A percentile compares a stretch with the other conserved stretches of the same genome.
phyloP scores from a whole-genome alignment of 371 early-diverging fungal species.

The Synchytrium microbalum region DNA sequence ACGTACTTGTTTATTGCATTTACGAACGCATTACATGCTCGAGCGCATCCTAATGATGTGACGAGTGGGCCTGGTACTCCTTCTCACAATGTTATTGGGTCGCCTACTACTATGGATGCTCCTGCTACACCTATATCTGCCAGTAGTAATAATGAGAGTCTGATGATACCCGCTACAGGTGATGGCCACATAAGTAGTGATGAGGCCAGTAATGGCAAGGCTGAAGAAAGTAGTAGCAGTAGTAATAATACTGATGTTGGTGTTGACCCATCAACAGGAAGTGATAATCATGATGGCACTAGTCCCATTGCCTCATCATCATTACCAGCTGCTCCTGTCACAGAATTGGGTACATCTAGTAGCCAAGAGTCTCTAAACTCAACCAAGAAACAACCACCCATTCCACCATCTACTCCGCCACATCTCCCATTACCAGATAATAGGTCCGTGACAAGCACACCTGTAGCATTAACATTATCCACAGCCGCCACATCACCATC shows the following conservation, averaged over 20 bases:
- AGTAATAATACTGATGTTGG: too few species aligned
- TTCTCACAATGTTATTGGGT: too few species aligned
- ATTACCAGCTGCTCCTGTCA: neutral
- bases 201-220: neutral
- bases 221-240: too few species aligned
- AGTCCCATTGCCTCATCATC: neutral
- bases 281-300: neutral
- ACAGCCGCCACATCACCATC: too few species aligned
- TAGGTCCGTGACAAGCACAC: neutral
- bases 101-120: neutral
- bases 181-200: neutral
- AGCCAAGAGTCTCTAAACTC: neutral
- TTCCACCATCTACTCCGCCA: neutral
- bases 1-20: constrained; percentile 56
- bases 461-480: neutral
- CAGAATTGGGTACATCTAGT: neutral
- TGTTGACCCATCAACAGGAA: neutral
- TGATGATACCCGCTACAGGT: too few species aligned
- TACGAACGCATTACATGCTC: constrained; percentile 14
- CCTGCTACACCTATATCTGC: neutral
- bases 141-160: too few species aligned
- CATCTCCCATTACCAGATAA: too few species aligned
- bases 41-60: constrained; percentile 12
- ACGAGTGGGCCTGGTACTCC: neutral
- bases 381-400: neutral